phyloP scores from a whole-genome alignment of 371 early-diverging fungal species.

The Circinella umbellata region DNA sequence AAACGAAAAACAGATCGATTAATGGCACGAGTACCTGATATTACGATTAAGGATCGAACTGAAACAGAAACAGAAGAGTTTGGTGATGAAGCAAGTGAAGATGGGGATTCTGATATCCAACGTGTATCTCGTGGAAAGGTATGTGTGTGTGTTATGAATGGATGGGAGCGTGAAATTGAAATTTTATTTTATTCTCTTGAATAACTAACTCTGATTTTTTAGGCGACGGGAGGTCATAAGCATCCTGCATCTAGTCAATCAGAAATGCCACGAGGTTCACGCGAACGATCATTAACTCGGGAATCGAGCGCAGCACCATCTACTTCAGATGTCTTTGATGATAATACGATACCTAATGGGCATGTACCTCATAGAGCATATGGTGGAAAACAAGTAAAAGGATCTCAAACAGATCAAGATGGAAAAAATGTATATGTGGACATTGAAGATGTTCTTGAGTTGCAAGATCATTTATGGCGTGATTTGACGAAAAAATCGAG shows the following conservation, averaged over 20 bases:
- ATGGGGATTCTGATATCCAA: slow-evolving; percentile 42
- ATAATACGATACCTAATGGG: slow-evolving; percentile 27
- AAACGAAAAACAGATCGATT: slow-evolving; percentile 74
- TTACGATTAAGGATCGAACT: slow-evolving; percentile 66
- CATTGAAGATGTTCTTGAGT: slow-evolving; percentile 54
- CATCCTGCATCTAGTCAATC: slow-evolving; percentile 12
- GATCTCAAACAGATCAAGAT: slow-evolving; percentile 33
- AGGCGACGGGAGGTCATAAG: slow-evolving; percentile 19
- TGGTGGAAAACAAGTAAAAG: slow-evolving; percentile 29
- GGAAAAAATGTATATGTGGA: slow-evolving; percentile 40
- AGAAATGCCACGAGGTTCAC: slow-evolving; percentile 17
- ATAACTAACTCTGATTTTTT: too few relatives aligned
- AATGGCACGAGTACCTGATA: slow-evolving; percentile 83
- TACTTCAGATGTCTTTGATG: slow-evolving; percentile 6
- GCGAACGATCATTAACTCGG: slow-evolving; percentile 30
- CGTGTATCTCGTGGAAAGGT: slow-evolving; percentile 44
- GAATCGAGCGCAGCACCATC: slow-evolving; percentile 29
- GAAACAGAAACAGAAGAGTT: slow-evolving; percentile 61
- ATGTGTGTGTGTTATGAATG: not conserved
- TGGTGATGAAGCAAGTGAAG: slow-evolving; percentile 54
- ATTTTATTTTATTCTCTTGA: too few relatives aligned
- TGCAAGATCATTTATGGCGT: slow-evolving; percentile 66
- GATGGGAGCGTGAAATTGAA: not conserved
- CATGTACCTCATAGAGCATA: slow-evolving; percentile 18
- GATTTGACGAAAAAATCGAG: slow-evolving; percentile 65